These are phyloP conservation scores for Petasospora rhodanensis DNA, from an alignment of 1,139 yeast species.

Conservation along the genomic window DNA sequence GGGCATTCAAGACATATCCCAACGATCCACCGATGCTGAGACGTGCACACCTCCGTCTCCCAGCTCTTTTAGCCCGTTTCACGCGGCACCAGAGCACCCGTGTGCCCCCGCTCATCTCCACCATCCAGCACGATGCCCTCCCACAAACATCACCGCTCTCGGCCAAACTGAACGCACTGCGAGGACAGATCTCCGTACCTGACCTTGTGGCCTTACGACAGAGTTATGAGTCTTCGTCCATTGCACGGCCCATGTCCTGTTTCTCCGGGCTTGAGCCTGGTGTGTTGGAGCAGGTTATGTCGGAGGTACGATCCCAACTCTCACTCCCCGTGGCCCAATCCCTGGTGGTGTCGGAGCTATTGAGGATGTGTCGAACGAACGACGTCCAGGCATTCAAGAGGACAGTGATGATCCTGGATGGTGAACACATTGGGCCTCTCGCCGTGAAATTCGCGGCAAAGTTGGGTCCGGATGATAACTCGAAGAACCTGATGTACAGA, in stretches of 20 bases:
- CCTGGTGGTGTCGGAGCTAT: conserved; percentile 7
- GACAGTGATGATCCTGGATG: background rate
- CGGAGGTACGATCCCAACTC: conserved; percentile 2
- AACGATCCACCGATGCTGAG: no score
- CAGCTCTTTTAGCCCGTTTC: no score
- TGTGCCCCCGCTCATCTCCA: no score
- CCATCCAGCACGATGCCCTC: no score
- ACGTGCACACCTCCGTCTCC: no score
- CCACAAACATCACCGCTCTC: no score
- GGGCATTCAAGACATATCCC: no score
- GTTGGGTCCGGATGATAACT: conserved; percentile 2
- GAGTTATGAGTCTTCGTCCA: no score
- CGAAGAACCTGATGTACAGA: conserved; percentile 3
- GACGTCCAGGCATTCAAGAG: conserved; percentile 3
- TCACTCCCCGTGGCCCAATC: conserved; percentile 4
- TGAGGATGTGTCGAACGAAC: conserved; percentile 5
- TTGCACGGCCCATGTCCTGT: conserved; percentile 8
- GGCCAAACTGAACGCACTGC: no score
- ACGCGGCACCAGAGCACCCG: no score
- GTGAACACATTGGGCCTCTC: conserved; percentile 3
- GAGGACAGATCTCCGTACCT: no score
- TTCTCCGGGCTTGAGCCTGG: conserved; percentile 3
- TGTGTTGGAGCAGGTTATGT: conserved; percentile 1
- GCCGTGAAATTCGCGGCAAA: conserved; percentile 6
- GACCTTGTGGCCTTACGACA: no score